Conservation (phyloP, 768 basidiomycete genomes). For the Kwoniella newhampshirensis region DNA sequence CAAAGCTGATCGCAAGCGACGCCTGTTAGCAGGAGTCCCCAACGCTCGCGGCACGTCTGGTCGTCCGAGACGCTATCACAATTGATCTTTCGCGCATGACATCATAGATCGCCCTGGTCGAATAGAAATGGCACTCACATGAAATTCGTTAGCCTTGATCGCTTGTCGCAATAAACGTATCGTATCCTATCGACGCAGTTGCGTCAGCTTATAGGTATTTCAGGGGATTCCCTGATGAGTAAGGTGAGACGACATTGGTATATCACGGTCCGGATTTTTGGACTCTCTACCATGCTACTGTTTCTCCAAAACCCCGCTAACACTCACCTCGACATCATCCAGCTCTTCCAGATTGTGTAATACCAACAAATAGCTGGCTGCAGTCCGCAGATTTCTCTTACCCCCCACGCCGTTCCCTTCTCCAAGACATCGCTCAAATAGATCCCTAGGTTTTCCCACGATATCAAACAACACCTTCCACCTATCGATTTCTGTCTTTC, state of each 20-base stretch:
- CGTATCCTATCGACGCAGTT: slow-evolving; percentile 61
- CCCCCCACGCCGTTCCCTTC: slow-evolving; percentile 1
- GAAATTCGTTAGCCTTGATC: slow-evolving; percentile 76
- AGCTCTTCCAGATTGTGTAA: slow-evolving; percentile 89
- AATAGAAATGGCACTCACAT: no score
- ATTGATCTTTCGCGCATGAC: not conserved
- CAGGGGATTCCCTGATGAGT: not conserved
- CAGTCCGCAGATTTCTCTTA: slow-evolving; percentile 64
- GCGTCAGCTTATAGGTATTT: not conserved
- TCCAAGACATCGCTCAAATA: slow-evolving; percentile 74
- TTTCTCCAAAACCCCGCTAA: no score
- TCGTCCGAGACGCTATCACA: no score
- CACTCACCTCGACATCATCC: slow-evolving; percentile 59
- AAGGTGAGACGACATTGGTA: no score
- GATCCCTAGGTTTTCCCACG: slow-evolving; percentile 81
- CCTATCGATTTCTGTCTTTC: slow-evolving; percentile 89
- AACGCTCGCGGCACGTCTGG: no score
- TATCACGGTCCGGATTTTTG: no score
- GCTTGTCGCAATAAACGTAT: slow-evolving; percentile 76
- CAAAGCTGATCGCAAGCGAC: slow-evolving; percentile 61
- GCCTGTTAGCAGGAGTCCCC: no score
- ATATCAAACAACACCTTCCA: slow-evolving; percentile 87
- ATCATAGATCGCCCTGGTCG: no score
- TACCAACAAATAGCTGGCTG: slow-evolving; percentile 87
- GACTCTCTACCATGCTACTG: no score